These are phyloP conservation scores for Colletotrichum scovillei DNA, from an alignment of 2,329 filamentous ascomycete genomes.

Conservation along the genomic window DNA sequence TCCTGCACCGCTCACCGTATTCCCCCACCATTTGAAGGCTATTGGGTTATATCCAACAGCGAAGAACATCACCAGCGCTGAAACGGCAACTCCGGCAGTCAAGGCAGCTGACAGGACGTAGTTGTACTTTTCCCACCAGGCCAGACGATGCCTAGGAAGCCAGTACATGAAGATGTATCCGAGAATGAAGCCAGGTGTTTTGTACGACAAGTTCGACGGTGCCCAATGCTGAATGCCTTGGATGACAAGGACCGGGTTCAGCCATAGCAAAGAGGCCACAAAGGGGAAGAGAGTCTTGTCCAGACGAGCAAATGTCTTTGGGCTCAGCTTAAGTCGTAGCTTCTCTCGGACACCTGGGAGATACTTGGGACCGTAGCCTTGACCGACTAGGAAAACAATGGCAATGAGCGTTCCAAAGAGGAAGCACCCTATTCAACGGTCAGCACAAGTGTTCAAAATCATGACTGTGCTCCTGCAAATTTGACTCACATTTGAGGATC, in stretches of 20 bases:
- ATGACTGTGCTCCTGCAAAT: too few relatives aligned
- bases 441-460: too few relatives aligned
- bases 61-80: conserved; percentile 56
- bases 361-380: conserved; percentile 48
- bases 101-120: conserved; percentile 56
- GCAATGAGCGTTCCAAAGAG: conserved; percentile 51
- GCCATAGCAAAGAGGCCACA: conserved; percentile 51
- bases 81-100: conserved; percentile 54
- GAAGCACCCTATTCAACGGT: conserved; percentile 49
- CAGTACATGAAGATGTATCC: conserved; percentile 57
- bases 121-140: conserved; percentile 61
- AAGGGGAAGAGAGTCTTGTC: conserved; percentile 51
- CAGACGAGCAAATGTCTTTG: conserved; percentile 46
- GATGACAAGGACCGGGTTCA: conserved; percentile 54
- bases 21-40: conserved; percentile 57
- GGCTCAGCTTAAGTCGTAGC: conserved; percentile 44
- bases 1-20: conserved; percentile 41
- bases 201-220: conserved; percentile 54
- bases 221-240: conserved; percentile 57
- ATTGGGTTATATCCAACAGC: conserved; percentile 52
- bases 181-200: conserved; percentile 54
- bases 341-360: conserved; percentile 47
- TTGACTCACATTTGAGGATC: conserved; percentile 50
- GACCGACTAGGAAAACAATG: conserved; percentile 48
- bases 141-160: conserved; percentile 49